Evolutionary conservation across 2,329 filamentous ascomycete species (phyloP).

Genomic region (Colletotrichum cereale): DNA sequence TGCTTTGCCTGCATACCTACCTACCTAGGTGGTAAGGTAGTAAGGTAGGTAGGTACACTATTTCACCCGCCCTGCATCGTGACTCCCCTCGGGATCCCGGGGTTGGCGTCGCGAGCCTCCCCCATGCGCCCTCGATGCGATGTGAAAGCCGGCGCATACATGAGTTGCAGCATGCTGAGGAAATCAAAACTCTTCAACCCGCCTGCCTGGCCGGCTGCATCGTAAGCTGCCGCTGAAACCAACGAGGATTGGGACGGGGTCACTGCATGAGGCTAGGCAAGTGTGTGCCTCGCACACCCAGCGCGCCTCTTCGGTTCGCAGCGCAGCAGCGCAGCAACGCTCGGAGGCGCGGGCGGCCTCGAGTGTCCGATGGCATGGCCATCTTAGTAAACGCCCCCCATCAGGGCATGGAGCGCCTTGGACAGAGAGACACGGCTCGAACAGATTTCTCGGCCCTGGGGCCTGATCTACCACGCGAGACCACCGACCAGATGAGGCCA

Average conservation of each 20-base stretch:
- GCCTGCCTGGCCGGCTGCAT: conserved; percentile 19
- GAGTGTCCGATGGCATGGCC: neutral
- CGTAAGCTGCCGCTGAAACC: conserved; percentile 38
- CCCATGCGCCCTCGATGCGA: conserved; percentile 1
- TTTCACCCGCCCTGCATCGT: neutral
- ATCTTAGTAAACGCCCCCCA: neutral
- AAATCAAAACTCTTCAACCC: conserved; percentile 11
- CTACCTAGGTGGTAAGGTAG: no score
- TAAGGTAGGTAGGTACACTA: no score
- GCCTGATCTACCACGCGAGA: conserved; percentile 37
- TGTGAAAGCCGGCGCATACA: conserved; percentile 8
- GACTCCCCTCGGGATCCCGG: neutral
- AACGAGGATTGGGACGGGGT: conserved; percentile 28
- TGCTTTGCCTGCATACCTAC: no score
- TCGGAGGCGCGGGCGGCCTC: conserved; percentile 6
- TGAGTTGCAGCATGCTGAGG: neutral
- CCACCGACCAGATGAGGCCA: conserved; percentile 36
- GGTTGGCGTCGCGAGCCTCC: neutral
- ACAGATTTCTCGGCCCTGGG: conserved; percentile 35
- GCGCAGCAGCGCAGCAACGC: conserved; percentile 12
- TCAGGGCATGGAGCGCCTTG: neutral
- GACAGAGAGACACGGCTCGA: conserved; percentile 10
- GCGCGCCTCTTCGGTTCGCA: neutral
- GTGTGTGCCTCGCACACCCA: conserved; percentile 22
- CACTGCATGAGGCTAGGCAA: conserved; percentile 36